phyloP scores from a whole-genome alignment of 1,284 basidiomycete species.

The Pseudozyma sp. region DNA sequence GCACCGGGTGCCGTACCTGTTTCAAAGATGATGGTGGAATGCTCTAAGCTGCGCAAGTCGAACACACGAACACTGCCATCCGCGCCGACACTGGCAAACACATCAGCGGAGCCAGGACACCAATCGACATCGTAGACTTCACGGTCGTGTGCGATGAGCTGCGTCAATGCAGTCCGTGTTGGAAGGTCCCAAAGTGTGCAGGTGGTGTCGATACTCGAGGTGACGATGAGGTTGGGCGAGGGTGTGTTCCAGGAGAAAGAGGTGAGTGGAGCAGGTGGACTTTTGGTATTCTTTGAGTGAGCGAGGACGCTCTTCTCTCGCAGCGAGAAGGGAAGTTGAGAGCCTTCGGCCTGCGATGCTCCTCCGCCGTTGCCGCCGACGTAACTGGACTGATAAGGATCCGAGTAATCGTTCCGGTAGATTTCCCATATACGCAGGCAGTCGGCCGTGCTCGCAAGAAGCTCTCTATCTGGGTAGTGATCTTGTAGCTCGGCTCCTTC shows the following conservation, averaged over 20 bases:
- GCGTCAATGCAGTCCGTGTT: constrained; percentile 92
- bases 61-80: constrained; percentile 97
- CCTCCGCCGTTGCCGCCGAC: constrained; percentile 41
- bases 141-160: constrained; percentile 88
- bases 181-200: constrained; percentile 86
- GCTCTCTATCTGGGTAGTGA: constrained; percentile 62
- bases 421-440: constrained; percentile 67
- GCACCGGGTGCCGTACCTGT: constrained; percentile 52
- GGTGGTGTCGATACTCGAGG: constrained; percentile 74
- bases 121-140: constrained; percentile 98
- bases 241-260: constrained; percentile 69
- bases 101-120: constrained; percentile 97
- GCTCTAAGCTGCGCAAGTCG: constrained; percentile 93
- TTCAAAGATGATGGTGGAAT: constrained; percentile 98
- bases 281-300: constrained; percentile 62
- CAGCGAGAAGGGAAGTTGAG: constrained; percentile 52
- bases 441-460: constrained; percentile 67
- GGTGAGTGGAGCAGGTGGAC: constrained; percentile 66
- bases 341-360: constrained; percentile 16
- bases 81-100: constrained; percentile 97
- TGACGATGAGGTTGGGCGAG: constrained; percentile 68
- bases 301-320: constrained; percentile 66
- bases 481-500: constrained; percentile 36
- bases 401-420: constrained; percentile 52
- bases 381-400: constrained; percentile 49